Conservation (phyloP, 805 yeast species). For the Metschnikowia sp. region DNA sequence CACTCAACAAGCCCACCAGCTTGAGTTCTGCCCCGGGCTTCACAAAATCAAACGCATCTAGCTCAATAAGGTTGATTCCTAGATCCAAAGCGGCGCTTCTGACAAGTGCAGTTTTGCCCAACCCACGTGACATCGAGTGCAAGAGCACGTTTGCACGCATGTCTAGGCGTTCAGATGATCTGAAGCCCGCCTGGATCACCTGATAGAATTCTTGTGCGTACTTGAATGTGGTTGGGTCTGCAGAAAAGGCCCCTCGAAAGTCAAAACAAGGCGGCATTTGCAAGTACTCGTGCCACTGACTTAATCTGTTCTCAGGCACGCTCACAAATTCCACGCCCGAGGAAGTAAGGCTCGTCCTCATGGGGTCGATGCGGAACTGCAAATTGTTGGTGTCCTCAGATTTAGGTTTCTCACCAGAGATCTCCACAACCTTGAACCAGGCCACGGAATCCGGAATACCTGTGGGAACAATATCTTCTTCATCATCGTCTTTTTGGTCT, state of each 20-base stretch:
- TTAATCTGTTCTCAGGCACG: conserved; percentile 32
- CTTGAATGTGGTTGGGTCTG: conserved; percentile 33
- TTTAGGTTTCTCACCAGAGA: conserved; percentile 31
- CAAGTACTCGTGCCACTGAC: conserved; percentile 48
- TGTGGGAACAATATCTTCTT: conserved; percentile 43
- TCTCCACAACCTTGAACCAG: conserved; percentile 74
- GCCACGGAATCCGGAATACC: conserved; percentile 72
- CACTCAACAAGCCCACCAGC: conserved; percentile 73
- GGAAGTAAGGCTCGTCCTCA: conserved; percentile 65
- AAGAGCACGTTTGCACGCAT: conserved; percentile 63
- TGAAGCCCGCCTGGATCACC: conserved; percentile 51
- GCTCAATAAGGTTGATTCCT: conserved; percentile 63
- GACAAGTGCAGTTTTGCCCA: conserved; percentile 74
- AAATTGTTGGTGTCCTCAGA: background rate
- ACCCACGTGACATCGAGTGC: conserved; percentile 66
- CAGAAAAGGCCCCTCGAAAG: conserved; percentile 23
- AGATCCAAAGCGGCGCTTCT: conserved; percentile 50
- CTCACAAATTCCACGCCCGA: conserved; percentile 51
- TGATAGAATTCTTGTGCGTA: conserved; percentile 50
- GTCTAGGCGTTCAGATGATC: conserved; percentile 27
- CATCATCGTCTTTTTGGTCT: conserved; percentile 20
- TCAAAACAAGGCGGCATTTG: conserved; percentile 41
- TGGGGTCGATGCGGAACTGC: conserved; percentile 58
- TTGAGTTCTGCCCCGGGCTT: conserved; percentile 73
- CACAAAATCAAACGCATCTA: conserved; percentile 67